A percentile compares a stretch with the other conserved stretches of the same genome.
Evolutionary conservation across 2,329 filamentous ascomycete genomes (phyloP).

Genomic region (Cladophialophora immunda): DNA sequence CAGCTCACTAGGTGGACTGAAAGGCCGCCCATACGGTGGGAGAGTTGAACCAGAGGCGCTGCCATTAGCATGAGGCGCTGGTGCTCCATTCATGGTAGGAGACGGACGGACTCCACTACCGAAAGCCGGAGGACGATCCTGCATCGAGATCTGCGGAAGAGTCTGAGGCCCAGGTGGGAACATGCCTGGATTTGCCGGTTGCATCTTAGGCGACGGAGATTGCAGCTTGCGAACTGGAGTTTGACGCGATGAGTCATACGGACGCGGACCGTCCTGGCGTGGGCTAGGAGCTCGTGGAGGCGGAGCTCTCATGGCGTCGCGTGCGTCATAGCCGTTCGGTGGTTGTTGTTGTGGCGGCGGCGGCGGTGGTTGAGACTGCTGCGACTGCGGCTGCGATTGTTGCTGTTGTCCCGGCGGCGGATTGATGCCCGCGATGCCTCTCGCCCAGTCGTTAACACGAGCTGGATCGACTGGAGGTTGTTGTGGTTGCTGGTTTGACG

Average conservation of each 20-base stretch:
- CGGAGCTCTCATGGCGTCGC: slow-evolving; percentile 74
- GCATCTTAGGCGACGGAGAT: slow-evolving; percentile 68
- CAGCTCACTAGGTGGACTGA: slow-evolving; percentile 84
- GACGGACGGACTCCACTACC: slow-evolving; percentile 43
- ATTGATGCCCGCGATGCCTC: slow-evolving; percentile 80
- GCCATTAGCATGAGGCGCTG: slow-evolving; percentile 61
- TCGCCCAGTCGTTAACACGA: slow-evolving; percentile 67
- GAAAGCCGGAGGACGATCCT: slow-evolving; percentile 54
- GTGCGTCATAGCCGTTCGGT: slow-evolving; percentile 81
- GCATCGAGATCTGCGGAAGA: slow-evolving; percentile 60
- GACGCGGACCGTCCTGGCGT: slow-evolving; percentile 73
- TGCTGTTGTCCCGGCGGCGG: slow-evolving; percentile 54
- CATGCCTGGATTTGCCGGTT: slow-evolving; percentile 60
- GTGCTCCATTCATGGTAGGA: slow-evolving; percentile 66
- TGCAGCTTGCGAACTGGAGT: slow-evolving; percentile 61
- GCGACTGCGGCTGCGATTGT: slow-evolving; percentile 54
- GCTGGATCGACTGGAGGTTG: slow-evolving; percentile 62
- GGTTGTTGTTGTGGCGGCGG: slow-evolving; percentile 44
- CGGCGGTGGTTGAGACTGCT: slow-evolving; percentile 50
- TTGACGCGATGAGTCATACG: slow-evolving; percentile 70
- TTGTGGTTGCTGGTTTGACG: slow-evolving; percentile 46
- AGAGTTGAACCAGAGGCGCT: slow-evolving; percentile 65
- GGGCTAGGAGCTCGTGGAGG: slow-evolving; percentile 79
- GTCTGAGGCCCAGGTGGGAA: slow-evolving; percentile 58
- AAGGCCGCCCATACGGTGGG: slow-evolving; percentile 76